These are phyloP conservation scores for Heterobasidion occidentale DNA, from an alignment of 1,284 basidiomycete species.

Conservation along the genomic window DNA sequence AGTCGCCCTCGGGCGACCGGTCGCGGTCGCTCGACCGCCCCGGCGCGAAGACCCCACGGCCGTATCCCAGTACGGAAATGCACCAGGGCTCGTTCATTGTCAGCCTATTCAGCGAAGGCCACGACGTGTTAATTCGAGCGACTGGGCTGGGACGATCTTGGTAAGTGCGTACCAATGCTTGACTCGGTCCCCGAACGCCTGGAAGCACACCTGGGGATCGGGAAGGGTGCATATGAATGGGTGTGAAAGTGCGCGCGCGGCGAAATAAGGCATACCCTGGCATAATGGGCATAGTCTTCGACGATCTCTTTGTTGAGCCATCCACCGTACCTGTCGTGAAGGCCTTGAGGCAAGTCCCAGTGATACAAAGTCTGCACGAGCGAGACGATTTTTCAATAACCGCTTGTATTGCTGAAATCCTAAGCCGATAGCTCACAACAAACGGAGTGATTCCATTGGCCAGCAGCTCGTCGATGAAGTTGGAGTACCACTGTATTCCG, in stretches of 20 bases:
- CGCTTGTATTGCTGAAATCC: neutral
- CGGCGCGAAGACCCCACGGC: slow-evolving; percentile 59
- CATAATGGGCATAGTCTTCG: slow-evolving; percentile 57
- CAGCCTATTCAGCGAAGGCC: slow-evolving; percentile 32
- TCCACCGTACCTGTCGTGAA: slow-evolving; percentile 67
- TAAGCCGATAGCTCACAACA: slow-evolving; percentile 37
- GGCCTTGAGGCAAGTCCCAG: slow-evolving; percentile 69
- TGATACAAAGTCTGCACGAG: slow-evolving; percentile 61
- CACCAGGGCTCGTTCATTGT: slow-evolving; percentile 75
- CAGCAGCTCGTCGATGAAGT: slow-evolving; percentile 61
- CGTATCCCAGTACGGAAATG: slow-evolving; percentile 57
- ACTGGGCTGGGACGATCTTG: neutral
- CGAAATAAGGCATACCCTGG: slow-evolving; percentile 31
- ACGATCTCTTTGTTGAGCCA: slow-evolving; percentile 64
- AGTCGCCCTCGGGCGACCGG: slow-evolving; percentile 49
- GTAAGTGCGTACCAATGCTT: slow-evolving; percentile 51
- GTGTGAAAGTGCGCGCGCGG: neutral
- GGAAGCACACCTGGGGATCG: slow-evolving; percentile 50
- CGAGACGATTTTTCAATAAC: slow-evolving; percentile 3
- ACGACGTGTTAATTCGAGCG: neutral
- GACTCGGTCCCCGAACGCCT: slow-evolving; percentile 67
- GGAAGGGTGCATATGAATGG: neutral
- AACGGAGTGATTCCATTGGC: slow-evolving; percentile 59
- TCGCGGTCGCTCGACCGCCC: slow-evolving; percentile 55
- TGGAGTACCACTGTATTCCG: slow-evolving; percentile 64